phyloP scores from a whole-genome alignment of 202 grass and related monocot species.

The Schoenoplectus tabernaemontani region DNA sequence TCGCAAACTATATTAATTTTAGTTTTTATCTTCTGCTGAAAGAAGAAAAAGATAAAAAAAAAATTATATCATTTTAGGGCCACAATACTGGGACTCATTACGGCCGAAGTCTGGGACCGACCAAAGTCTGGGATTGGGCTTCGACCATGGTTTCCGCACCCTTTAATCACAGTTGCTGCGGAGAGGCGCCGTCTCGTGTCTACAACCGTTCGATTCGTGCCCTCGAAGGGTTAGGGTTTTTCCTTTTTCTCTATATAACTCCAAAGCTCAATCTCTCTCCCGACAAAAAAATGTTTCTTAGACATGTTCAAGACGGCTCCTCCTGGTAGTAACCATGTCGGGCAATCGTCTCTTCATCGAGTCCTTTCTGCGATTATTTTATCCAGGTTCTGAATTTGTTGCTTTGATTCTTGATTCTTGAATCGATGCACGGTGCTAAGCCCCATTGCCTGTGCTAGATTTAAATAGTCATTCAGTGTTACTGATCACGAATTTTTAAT shows the following conservation, averaged over 20 bases:
- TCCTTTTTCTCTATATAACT: not conserved
- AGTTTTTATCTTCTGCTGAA: not conserved
- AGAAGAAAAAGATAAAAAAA: not conserved
- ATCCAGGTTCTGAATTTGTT: not conserved
- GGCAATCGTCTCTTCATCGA: not conserved
- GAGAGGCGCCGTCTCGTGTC: not conserved
- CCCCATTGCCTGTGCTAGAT: constrained; percentile 87
- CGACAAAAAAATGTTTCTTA: no score
- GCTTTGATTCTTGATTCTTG: not conserved
- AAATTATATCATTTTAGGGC: not conserved
- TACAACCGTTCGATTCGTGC: not conserved
- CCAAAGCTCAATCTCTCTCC: not conserved
- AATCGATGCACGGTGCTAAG: constrained; percentile 56
- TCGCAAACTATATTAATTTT: no score
- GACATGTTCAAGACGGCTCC: not conserved
- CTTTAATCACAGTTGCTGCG: not conserved
- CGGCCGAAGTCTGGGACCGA: not conserved
- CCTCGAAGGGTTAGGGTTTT: not conserved
- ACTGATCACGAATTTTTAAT: constrained; percentile 43
- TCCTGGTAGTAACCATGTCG: no score
- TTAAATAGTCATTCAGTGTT: constrained; percentile 74
- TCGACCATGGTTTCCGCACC: not conserved
- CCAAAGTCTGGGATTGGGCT: not conserved
- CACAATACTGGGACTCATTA: not conserved
- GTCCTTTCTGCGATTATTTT: not conserved